Evolutionary conservation across 2,329 filamentous ascomycete genomes (phyloP).

Genomic region (Juglanconis oblonga): DNA sequence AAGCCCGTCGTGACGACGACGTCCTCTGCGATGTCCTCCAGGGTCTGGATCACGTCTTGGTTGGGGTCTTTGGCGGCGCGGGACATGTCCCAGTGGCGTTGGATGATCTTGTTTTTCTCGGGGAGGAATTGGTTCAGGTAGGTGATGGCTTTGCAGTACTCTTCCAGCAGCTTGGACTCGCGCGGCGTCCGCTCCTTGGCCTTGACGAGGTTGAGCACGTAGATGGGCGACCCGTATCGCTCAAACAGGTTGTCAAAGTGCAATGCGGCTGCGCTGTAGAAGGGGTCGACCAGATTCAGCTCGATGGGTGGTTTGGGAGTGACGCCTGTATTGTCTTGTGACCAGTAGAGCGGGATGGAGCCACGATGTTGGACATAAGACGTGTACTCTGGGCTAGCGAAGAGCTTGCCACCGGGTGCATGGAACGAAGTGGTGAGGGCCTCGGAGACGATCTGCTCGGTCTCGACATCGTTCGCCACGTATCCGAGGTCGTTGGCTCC

Average conservation of each 20-base stretch:
- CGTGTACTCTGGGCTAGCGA: constrained; percentile 86
- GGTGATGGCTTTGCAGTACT: constrained; percentile 81
- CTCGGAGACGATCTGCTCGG: constrained; percentile 96
- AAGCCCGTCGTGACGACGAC: constrained; percentile 85
- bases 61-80: constrained; percentile 87
- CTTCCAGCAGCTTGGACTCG: constrained; percentile 84
- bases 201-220: constrained; percentile 89
- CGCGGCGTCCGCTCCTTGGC: constrained; percentile 81
- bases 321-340: constrained; percentile 91
- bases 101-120: constrained; percentile 77
- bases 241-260: constrained; percentile 96
- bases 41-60: constrained; percentile 88
- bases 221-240: constrained; percentile 88
- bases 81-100: constrained; percentile 98
- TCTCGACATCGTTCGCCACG: constrained; percentile 98
- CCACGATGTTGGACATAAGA: constrained; percentile 96
- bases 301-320: constrained; percentile 96
- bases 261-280: constrained; percentile 86
- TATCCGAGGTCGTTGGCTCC: constrained; percentile 93
- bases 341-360: constrained; percentile 96
- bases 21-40: constrained; percentile 86
- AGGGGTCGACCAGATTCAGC: constrained; percentile 91
- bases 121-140: constrained; percentile 96
- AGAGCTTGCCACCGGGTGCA: constrained; percentile 79
- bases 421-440: constrained; percentile 94